These are phyloP conservation scores for Pyrus pyrifolia DNA, from an alignment of 306 rosid genomes.

Conservation along the genomic window DNA sequence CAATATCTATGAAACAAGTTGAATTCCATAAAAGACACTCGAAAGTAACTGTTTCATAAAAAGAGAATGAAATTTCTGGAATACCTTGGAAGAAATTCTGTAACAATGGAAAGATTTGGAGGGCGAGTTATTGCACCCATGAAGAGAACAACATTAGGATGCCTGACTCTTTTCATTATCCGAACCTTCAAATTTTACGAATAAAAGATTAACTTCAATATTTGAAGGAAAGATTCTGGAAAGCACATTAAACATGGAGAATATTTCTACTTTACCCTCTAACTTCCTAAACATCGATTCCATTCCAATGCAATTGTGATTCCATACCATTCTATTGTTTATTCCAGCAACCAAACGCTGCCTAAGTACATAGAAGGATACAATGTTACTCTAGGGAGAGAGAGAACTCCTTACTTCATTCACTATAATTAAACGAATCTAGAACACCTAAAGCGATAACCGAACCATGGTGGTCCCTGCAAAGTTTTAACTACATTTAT, in stretches of 20 bases:
- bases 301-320: background rate
- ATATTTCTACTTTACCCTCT: background rate
- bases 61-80: slow-evolving; percentile 12
- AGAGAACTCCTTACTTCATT: background rate
- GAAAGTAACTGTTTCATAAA: background rate
- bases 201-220: background rate
- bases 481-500: no score
- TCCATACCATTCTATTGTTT: background rate
- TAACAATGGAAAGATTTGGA: slow-evolving; percentile 84
- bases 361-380: background rate
- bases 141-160: slow-evolving; percentile 97
- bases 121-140: slow-evolving; percentile 92
- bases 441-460: background rate
- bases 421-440: background rate
- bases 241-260: background rate
- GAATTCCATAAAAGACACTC: background rate
- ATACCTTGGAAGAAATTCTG: slow-evolving; percentile 97
- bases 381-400: background rate
- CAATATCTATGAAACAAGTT: background rate
- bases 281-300: background rate
- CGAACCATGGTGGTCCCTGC: no score
- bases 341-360: background rate
- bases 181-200: slow-evolving; percentile 48
- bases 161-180: slow-evolving; percentile 87
- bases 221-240: background rate